Conservation (phyloP, 2,329 filamentous ascomycete genomes). For the Thielaviopsis punctulata region DNA sequence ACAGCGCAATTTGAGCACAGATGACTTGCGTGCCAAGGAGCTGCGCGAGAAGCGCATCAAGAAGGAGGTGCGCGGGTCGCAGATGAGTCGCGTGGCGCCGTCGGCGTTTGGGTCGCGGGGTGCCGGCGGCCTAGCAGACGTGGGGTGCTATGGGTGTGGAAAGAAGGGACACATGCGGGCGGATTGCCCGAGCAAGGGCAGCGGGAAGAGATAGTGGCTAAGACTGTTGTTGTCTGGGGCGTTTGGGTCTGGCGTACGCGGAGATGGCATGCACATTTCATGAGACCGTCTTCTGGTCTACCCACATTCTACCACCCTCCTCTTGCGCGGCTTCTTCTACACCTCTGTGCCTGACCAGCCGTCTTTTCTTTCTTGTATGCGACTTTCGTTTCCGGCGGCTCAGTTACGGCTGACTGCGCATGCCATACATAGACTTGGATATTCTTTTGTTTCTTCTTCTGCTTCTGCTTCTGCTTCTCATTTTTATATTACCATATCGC, state of each 20-base stretch:
- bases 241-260: no score
- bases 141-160: constrained; percentile 44
- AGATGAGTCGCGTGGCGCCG: constrained; percentile 5
- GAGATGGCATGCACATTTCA: neutral
- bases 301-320: neutral
- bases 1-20: neutral
- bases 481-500: neutral
- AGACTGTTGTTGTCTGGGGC: no score
- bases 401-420: neutral
- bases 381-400: neutral
- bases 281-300: neutral
- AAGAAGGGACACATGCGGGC: constrained; percentile 40
- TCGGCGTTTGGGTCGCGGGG: constrained; percentile 1
- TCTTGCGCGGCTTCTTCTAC: neutral
- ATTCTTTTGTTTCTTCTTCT: neutral
- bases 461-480: neutral
- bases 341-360: no score
- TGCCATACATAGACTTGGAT: neutral
- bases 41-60: constrained; percentile 42
- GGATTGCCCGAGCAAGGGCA: constrained; percentile 31
- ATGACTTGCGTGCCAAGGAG: constrained; percentile 21
- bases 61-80: constrained; percentile 34
- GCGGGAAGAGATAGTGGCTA: neutral
- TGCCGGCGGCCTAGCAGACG: constrained; percentile 13
- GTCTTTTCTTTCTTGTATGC: neutral